phyloP scores from a whole-genome alignment of 345 rosid species.

The Ceriops decandra region DNA sequence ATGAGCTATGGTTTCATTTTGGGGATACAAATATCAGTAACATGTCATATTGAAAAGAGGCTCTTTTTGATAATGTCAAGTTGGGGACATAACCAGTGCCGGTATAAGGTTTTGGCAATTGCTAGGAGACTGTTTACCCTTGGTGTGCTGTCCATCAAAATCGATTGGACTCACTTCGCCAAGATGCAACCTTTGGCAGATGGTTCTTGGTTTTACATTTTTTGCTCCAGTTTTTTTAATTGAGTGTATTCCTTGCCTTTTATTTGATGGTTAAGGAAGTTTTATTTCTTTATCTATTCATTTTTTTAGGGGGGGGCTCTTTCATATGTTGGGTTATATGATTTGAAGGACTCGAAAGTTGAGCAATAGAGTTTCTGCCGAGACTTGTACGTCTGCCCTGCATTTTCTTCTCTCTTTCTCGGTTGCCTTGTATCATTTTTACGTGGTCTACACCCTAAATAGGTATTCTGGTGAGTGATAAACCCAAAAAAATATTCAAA shows the following conservation, averaged over 20 bases:
- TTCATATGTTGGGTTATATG: neutral
- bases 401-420: neutral
- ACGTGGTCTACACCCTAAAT: neutral
- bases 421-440: neutral
- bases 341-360: neutral
- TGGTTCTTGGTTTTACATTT: neutral
- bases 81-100: slow-evolving; percentile 1
- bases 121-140: neutral
- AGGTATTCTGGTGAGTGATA: no score
- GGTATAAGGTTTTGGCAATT: slow-evolving; percentile 9
- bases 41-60: neutral
- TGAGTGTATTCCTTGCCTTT: slow-evolving; percentile 30
- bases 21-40: slow-evolving; percentile 16
- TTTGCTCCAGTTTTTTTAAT: neutral
- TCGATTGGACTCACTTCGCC: slow-evolving; percentile 5
- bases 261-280: slow-evolving; percentile 26
- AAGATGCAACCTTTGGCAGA: slow-evolving; percentile 6
- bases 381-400: neutral
- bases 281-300: neutral
- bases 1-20: slow-evolving; percentile 21
- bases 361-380: neutral
- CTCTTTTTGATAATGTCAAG: neutral
- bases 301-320: neutral
- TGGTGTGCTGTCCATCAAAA: neutral
- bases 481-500: no score